Evolutionary conservation across 2,329 filamentous ascomycete species (phyloP).

Genomic region (Fusarium abutilonis): DNA sequence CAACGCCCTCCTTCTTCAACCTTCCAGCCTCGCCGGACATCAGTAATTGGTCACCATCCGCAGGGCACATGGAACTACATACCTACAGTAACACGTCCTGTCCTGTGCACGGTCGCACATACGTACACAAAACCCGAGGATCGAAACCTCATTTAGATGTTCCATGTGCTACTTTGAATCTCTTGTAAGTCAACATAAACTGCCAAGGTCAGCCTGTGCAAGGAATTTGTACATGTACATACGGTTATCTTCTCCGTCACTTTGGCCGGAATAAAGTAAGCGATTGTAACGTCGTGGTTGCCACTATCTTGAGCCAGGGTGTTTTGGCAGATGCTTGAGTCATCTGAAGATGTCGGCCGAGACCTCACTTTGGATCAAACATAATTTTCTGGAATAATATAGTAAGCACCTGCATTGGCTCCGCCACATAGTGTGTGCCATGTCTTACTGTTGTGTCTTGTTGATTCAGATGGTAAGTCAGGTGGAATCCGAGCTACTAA

Average conservation of each 20-base stretch:
- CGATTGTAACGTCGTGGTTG: conserved; percentile 22
- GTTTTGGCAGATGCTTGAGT: conserved; percentile 8
- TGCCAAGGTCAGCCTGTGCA: not conserved
- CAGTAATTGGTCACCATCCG: conserved; percentile 18
- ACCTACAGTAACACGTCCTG: not conserved
- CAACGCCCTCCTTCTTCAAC: conserved; percentile 3
- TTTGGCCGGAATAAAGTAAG: conserved; percentile 19
- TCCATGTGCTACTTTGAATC: conserved; percentile 6
- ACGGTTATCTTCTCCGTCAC: conserved; percentile 1
- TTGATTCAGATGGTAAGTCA: not conserved
- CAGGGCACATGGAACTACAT: not conserved
- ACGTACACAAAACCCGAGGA: not conserved
- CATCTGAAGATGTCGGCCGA: conserved; percentile 15
- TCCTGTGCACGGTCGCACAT: not conserved
- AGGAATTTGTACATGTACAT: not conserved
- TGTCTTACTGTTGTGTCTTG: not conserved
- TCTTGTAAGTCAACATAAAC: conserved; percentile 15
- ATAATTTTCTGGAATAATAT: not conserved
- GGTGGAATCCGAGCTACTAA: not conserved
- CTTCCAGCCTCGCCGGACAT: conserved; percentile 16
- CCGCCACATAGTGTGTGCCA: not conserved
- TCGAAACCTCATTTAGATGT: not conserved
- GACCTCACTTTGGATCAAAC: conserved; percentile 1
- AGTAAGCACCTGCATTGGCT: conserved; percentile 1
- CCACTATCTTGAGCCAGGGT: conserved; percentile 30